Evolutionary conservation across 164 flowering plant species (phyloP).

Genomic region (Piper betle): DNA sequence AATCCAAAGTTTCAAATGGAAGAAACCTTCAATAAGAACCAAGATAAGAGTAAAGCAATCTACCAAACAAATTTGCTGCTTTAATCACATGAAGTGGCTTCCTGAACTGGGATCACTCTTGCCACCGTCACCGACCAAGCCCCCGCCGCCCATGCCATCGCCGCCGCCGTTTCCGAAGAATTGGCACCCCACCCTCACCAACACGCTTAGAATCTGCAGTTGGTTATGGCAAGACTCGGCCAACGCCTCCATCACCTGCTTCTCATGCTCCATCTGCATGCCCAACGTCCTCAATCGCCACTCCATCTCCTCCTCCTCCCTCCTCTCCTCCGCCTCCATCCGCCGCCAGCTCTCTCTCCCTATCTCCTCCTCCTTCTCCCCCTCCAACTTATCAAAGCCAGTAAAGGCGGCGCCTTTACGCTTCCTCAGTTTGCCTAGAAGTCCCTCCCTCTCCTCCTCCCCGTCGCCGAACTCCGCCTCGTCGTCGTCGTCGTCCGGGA

Average conservation of each 20-base stretch:
- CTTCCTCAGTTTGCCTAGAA: constrained; percentile 24
- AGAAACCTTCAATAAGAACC: not conserved
- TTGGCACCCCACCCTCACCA: constrained; percentile 61
- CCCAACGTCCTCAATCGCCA: constrained; percentile 68
- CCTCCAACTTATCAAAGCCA: constrained; percentile 26
- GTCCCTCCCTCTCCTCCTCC: constrained; percentile 26
- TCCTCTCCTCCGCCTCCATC: constrained; percentile 54
- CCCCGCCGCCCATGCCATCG: constrained; percentile 41
- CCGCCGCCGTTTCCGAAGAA: constrained; percentile 52
- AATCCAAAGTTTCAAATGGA: not conserved
- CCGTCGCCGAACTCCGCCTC: constrained; percentile 23
- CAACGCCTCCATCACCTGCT: constrained; percentile 74
- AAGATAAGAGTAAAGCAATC: not conserved
- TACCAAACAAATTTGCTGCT: not conserved
- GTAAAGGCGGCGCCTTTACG: constrained; percentile 20
- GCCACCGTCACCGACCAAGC: constrained; percentile 36
- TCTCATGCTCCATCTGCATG: constrained; percentile 85
- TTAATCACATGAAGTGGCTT: constrained; percentile 41
- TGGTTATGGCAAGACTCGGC: constrained; percentile 78
- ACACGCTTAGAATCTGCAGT: constrained; percentile 59
- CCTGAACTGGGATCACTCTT: constrained; percentile 55
- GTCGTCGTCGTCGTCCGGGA: constrained; percentile 13
- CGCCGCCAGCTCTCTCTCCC: constrained; percentile 33
- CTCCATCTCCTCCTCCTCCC: constrained; percentile 81
- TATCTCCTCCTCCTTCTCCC: constrained; percentile 45